Conservation (phyloP, 352 stramenopile genomes). For the Pythium dissimile region DNA sequence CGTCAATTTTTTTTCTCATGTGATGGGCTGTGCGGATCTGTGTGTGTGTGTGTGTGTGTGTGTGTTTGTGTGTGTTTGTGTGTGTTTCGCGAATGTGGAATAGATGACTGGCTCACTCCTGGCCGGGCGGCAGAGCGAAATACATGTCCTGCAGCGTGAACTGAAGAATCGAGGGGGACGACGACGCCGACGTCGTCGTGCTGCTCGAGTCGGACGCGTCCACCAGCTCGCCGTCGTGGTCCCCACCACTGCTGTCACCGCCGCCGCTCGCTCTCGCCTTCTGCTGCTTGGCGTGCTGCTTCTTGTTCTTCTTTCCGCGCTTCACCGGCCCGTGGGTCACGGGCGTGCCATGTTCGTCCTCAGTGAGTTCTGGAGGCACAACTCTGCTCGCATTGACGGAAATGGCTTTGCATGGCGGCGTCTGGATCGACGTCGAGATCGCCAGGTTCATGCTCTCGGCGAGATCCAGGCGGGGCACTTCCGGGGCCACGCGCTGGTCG, state of each 20-base stretch:
- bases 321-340: slow-evolving; percentile 6
- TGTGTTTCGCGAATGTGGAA: too few relatives aligned
- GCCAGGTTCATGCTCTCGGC: slow-evolving; percentile 71
- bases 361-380: slow-evolving; percentile 8
- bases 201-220: slow-evolving; percentile 15
- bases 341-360: slow-evolving; percentile 8
- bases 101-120: slow-evolving; percentile 4
- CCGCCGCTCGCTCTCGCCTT: neutral
- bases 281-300: slow-evolving; percentile 7
- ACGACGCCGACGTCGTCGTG: slow-evolving; percentile 25
- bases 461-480: slow-evolving; percentile 61
- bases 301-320: slow-evolving; percentile 22
- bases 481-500: slow-evolving; percentile 27
- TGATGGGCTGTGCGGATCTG: too few relatives aligned
- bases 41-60: neutral
- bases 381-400: slow-evolving; percentile 9
- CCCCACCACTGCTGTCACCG: neutral
- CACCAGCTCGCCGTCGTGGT: neutral
- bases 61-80: neutral
- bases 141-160: slow-evolving; percentile 85
- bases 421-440: slow-evolving; percentile 61
- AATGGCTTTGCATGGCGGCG: slow-evolving; percentile 19
- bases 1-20: neutral
- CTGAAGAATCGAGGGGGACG: slow-evolving; percentile 40
- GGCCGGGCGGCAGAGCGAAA: slow-evolving; percentile 48